Conservation (phyloP, 2,329 filamentous ascomycete genomes). For the Colletotrichum musae region DNA sequence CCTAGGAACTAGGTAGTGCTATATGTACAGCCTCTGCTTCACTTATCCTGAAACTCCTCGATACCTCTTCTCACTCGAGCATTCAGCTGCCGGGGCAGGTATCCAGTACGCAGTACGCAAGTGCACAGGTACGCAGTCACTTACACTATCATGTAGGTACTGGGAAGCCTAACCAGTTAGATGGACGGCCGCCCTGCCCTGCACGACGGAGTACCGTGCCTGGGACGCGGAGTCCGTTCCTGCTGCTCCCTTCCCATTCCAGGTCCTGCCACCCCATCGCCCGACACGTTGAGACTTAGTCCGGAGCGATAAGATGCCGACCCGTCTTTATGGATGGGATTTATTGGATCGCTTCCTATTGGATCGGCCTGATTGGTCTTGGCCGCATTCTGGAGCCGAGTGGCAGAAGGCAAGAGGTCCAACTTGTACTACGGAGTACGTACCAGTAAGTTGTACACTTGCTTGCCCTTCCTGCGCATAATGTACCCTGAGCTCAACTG, state of each 20-base stretch:
- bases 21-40: too few species aligned
- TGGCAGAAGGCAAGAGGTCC: background rate
- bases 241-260: constrained; percentile 14
- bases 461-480: background rate
- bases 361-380: constrained; percentile 23
- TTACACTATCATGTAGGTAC: background rate
- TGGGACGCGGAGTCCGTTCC: constrained; percentile 18
- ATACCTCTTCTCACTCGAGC: too few species aligned
- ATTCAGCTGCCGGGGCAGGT: too few species aligned
- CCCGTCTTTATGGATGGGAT: constrained; percentile 19
- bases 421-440: too few species aligned
- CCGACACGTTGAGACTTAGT: background rate
- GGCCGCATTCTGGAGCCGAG: constrained; percentile 4
- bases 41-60: too few species aligned
- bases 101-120: too few species aligned
- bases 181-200: constrained; percentile 20
- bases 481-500: too few species aligned
- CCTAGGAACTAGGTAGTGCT: too few species aligned
- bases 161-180: background rate
- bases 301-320: constrained; percentile 32
- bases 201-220: constrained; percentile 12
- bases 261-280: background rate
- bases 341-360: constrained; percentile 36
- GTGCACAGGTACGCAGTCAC: too few species aligned
- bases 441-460: background rate